These are phyloP conservation scores for Aspergillus sp. DNA, from an alignment of 2,329 filamentous ascomycete genomes.

Conservation along the genomic window DNA sequence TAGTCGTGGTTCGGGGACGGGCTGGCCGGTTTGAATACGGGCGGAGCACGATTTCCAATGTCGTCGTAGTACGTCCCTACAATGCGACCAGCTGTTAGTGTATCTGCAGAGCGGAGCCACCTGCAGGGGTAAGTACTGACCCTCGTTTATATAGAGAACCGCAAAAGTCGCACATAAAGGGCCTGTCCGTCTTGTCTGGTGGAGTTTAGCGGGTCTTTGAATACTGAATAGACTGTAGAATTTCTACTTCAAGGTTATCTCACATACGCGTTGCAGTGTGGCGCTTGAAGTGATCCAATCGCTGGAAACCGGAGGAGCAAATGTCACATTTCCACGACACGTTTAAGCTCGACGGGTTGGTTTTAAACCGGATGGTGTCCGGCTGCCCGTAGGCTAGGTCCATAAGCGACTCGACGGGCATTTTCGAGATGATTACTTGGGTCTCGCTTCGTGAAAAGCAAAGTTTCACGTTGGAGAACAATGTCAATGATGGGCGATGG, in stretches of 20 bases:
- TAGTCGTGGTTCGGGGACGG: conserved; percentile 28
- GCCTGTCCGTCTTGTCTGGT: conserved; percentile 28
- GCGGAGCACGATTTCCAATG: conserved; percentile 36
- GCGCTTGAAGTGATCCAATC: conserved; percentile 33
- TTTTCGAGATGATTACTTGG: neutral
- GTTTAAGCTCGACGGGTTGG: conserved; percentile 4
- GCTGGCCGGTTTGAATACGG: conserved; percentile 25
- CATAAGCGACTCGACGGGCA: neutral
- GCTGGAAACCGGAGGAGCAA: conserved; percentile 31
- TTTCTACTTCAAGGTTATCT: neutral
- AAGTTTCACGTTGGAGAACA: neutral
- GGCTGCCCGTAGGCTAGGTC: neutral
- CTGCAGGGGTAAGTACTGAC: conserved; percentile 21
- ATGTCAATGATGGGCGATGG: neutral
- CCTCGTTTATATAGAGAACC: conserved; percentile 31
- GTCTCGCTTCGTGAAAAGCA: neutral
- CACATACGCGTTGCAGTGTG: conserved; percentile 32
- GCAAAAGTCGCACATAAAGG: conserved; percentile 31
- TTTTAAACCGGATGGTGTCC: neutral
- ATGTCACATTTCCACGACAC: conserved; percentile 29
- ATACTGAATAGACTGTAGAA: neutral
- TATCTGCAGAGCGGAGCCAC: neutral
- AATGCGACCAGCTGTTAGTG: neutral
- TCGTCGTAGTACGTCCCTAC: conserved; percentile 32
- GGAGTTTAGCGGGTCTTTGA: neutral